Conservation (phyloP, 176 grass and related monocot genomes). For the Lolium perenne region DNA sequence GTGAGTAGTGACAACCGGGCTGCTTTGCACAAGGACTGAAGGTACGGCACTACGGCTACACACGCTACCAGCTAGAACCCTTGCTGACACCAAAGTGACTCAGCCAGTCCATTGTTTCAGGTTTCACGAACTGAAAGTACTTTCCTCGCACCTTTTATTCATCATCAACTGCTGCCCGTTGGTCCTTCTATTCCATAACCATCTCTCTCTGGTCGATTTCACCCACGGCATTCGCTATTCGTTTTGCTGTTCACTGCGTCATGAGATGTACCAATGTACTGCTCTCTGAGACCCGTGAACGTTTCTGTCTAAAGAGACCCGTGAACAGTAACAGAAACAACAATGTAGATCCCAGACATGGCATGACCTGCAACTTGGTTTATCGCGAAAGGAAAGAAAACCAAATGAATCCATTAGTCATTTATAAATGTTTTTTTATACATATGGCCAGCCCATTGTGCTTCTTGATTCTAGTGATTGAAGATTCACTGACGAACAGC, state of each 20-base stretch:
- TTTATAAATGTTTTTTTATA: neutral
- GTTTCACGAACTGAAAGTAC: neutral
- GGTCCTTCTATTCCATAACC: neutral
- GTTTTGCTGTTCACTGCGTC: neutral
- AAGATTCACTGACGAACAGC: neutral
- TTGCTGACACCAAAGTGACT: neutral
- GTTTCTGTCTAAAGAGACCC: neutral
- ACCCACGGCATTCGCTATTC: neutral
- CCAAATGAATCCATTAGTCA: neutral
- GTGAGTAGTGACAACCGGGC: neutral
- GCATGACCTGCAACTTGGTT: neutral
- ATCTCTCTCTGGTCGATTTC: neutral
- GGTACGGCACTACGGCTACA: slow-evolving; percentile 12
- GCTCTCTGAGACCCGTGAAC: slow-evolving; percentile 1
- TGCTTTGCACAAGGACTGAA: neutral
- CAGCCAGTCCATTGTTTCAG: neutral
- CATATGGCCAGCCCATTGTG: neutral
- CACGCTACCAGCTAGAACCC: neutral
- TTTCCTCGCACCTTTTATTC: neutral
- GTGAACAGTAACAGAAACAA: neutral
- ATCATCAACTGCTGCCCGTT: neutral
- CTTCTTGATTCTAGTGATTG: neutral
- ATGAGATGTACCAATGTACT: neutral
- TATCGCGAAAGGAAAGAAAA: neutral
- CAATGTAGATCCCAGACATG: slow-evolving; percentile 20